Percentiles rank a stretch among this genome's conserved stretches.
Evolutionary conservation across 2,329 filamentous ascomycete genomes (phyloP).

Genomic region (Diaporthe longicolla): DNA sequence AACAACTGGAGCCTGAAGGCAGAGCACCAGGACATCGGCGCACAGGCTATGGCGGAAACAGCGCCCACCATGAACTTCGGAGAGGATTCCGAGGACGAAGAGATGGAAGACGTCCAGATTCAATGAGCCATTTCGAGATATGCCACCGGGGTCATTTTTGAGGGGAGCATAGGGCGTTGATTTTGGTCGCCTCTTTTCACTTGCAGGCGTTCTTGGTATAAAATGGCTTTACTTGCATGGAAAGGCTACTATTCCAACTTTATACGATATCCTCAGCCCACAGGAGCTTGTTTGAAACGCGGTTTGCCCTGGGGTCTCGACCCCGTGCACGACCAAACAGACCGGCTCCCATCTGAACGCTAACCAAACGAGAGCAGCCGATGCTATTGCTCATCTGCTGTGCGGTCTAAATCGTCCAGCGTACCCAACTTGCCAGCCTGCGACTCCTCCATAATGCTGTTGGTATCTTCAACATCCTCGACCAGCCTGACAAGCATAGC

Average conservation of each 20-base stretch:
- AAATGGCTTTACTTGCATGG: conserved; percentile 23
- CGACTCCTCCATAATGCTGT: conserved; percentile 45
- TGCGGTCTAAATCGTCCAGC: conserved; percentile 39
- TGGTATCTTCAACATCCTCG: conserved; percentile 44
- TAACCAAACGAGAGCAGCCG: not conserved
- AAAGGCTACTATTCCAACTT: conserved; percentile 25
- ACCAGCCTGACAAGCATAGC: conserved; percentile 59
- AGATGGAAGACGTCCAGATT: conserved; percentile 79
- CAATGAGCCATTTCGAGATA: not conserved
- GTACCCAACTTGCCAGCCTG: conserved; percentile 45
- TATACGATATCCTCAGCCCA: conserved; percentile 26
- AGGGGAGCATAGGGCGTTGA: not conserved
- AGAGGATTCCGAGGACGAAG: conserved; percentile 73
- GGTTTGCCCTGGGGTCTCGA: not conserved
- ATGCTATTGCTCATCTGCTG: conserved; percentile 38
- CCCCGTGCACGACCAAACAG: not conserved
- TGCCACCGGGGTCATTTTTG: not conserved
- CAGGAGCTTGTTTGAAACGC: not conserved
- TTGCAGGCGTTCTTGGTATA: conserved; percentile 7
- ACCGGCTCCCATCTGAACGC: not conserved
- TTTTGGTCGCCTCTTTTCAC: not conserved
- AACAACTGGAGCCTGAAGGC: conserved; percentile 87
- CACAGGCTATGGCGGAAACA: conserved; percentile 61
- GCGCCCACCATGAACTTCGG: conserved; percentile 64
- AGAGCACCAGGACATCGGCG: conserved; percentile 67